Evolutionary conservation across 306 rosid genomes (phyloP).

Genomic region (Lotus japonicus): DNA sequence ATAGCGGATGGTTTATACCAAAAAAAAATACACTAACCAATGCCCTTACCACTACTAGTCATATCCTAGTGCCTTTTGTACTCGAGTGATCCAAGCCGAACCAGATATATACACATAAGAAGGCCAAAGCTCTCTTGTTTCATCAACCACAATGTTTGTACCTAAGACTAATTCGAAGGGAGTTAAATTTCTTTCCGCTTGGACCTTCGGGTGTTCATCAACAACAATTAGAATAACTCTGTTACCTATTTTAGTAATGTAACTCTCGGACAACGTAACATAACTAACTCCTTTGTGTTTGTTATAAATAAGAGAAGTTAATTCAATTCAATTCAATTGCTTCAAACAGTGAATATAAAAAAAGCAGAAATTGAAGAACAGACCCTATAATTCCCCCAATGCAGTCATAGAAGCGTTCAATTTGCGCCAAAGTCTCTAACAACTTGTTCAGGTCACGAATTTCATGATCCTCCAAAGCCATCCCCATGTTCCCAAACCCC

Average conservation of each 20-base stretch:
- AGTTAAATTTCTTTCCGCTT: not conserved
- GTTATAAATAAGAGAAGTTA: not conserved
- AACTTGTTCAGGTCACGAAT: constrained; percentile 55
- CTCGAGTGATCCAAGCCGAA: too few species aligned
- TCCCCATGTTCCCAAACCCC: constrained; percentile 26
- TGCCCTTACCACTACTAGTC: too few species aligned
- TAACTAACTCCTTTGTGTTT: not conserved
- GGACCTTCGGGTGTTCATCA: not conserved
- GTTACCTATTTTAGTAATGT: not conserved
- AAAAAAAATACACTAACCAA: too few species aligned
- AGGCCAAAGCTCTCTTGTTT: too few species aligned
- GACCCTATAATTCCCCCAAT: constrained; percentile 96
- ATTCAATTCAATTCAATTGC: not conserved
- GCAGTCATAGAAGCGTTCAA: constrained; percentile 82
- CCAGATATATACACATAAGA: too few species aligned
- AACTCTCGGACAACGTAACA: not conserved
- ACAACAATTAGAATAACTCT: not conserved
- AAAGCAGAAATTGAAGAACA: constrained; percentile 21
- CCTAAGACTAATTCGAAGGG: too few species aligned
- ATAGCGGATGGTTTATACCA: too few species aligned
- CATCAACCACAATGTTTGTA: too few species aligned
- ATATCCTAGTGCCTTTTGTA: too few species aligned
- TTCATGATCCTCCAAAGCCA: constrained; percentile 49
- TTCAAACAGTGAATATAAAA: not conserved
- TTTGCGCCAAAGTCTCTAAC: constrained; percentile 48